Evolutionary conservation across 2,329 filamentous ascomycete species (phyloP).

Genomic region (Epichloe festucae): DNA sequence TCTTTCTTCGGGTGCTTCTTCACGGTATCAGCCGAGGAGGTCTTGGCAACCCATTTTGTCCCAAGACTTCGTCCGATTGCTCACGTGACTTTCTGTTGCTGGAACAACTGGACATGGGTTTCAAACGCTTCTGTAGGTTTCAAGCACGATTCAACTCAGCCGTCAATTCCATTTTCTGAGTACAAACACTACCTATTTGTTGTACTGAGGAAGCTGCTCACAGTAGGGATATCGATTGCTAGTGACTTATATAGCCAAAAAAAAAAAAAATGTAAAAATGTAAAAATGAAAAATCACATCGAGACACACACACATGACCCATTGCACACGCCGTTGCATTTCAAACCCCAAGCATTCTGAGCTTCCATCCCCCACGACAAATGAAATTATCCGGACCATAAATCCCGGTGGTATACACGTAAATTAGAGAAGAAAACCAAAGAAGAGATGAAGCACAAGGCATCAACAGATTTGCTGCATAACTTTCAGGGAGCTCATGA

Average conservation of each 20-base stretch:
- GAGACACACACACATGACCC: not conserved
- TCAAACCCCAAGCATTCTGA: not conserved
- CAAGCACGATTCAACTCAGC: not conserved
- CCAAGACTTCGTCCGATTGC: not conserved
- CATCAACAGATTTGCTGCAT: constrained; percentile 9
- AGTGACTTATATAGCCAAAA: constrained; percentile 17
- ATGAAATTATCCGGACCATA: constrained; percentile 8
- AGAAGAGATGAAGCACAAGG: constrained; percentile 11
- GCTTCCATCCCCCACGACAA: constrained; percentile 6
- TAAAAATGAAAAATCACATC: not conserved
- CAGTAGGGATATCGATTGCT: constrained; percentile 15
- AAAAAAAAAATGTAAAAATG: not conserved
- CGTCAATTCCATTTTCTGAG: not conserved
- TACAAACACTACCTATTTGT: not conserved
- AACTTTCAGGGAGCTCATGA: constrained; percentile 14
- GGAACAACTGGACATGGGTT: not conserved
- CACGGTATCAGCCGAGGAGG: constrained; percentile 2
- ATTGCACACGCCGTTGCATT: not conserved
- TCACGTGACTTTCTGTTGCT: not conserved
- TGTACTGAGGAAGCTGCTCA: constrained; percentile 4
- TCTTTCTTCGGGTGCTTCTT: not conserved
- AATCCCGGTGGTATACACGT: constrained; percentile 5
- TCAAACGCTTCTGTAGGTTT: not conserved
- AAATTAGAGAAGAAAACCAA: constrained; percentile 11
- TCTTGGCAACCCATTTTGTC: not conserved